These are phyloP conservation scores for Monosporascus sp. DNA, from an alignment of 2,329 filamentous ascomycete species.

Conservation along the genomic window DNA sequence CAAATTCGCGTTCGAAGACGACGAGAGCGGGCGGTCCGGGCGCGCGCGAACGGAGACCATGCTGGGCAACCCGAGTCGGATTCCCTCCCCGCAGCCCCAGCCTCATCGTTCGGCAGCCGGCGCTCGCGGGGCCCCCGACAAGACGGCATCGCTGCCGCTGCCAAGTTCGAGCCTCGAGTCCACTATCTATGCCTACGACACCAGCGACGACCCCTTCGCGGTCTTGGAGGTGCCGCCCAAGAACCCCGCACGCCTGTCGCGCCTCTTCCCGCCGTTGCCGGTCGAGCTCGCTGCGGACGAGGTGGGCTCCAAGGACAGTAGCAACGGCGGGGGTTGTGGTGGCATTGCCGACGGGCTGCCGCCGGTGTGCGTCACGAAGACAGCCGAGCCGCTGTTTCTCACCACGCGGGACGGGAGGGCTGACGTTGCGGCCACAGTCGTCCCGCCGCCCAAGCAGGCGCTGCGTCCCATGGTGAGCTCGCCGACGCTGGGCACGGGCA, in stretches of 20 bases:
- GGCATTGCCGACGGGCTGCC: neutral
- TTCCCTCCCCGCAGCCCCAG: neutral
- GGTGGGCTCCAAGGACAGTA: neutral
- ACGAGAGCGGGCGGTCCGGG: slow-evolving; percentile 7
- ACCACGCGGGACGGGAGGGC: neutral
- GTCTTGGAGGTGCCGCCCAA: slow-evolving; percentile 5
- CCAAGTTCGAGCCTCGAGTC: slow-evolving; percentile 8
- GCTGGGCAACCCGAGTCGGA: neutral
- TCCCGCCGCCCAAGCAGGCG: slow-evolving; percentile 19
- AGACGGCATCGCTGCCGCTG: neutral
- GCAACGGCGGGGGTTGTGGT: neutral
- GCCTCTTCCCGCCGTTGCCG: slow-evolving; percentile 22
- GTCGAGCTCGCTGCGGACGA: slow-evolving; percentile 3
- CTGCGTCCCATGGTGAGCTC: slow-evolving; percentile 17
- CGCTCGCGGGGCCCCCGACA: neutral
- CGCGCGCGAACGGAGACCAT: slow-evolving; percentile 4
- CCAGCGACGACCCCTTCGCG: slow-evolving; percentile 22
- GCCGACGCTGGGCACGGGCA: slow-evolving; percentile 11
- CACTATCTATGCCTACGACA: slow-evolving; percentile 8
- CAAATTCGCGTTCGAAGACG: slow-evolving; percentile 5
- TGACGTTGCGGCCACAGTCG: slow-evolving; percentile 3
- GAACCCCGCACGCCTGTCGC: slow-evolving; percentile 18
- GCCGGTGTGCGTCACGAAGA: slow-evolving; percentile 2
- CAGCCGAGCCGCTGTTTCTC: slow-evolving; percentile 14
- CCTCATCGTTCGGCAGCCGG: neutral